Base-by-base conservation (phyloP, 805 yeast genomes). In the Spathaspora hagerdaliae region DNA sequence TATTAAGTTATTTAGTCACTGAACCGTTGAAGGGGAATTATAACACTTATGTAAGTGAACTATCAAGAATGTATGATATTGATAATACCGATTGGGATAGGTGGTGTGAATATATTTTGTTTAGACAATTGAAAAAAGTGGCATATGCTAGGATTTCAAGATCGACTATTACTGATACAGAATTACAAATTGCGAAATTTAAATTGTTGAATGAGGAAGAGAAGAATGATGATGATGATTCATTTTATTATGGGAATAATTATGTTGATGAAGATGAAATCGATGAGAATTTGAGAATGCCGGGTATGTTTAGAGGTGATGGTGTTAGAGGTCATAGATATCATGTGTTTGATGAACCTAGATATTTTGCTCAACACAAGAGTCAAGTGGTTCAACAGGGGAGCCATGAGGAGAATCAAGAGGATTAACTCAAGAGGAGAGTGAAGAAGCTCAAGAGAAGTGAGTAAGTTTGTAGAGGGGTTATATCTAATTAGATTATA, bases 21-120 rank as follows among this genome's bases (percentile, higher is more conserved):
- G 79, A 77, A 32, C 98, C 99, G 10, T 69, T 79, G 40, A 78
- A 83, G 61, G 98, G 97, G 9, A 92, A 94, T 66, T 92, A 92
- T 73, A 84, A 87, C 68, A 90, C 90, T 1, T 89, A 89, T 65
- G 97, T 91, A 14, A 83, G 95, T 57, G 86, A 85, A 41, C 65
- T 72, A 53, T 82, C 92, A 1, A 87, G 96, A 31, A 88, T 94
- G 92, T 81, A 83, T 57, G 99, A 94, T 63, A 90, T 94, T 51
- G 99, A 94, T 63, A 85, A 91, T 38, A 73, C 85, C 7, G 97
- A 92, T 62, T 87, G 91, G 83, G 99, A 94, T 60, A 81, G 99
- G 69, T 94, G 99, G 99, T 94, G 99, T 69, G 96, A 94, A 69
- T 94, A 94, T 67, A 89, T 94, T 51, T 69, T 94, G 52, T 94